phyloP scores from a whole-genome alignment of 306 rosid genomes.

The Lithocarpus polystachyus region DNA sequence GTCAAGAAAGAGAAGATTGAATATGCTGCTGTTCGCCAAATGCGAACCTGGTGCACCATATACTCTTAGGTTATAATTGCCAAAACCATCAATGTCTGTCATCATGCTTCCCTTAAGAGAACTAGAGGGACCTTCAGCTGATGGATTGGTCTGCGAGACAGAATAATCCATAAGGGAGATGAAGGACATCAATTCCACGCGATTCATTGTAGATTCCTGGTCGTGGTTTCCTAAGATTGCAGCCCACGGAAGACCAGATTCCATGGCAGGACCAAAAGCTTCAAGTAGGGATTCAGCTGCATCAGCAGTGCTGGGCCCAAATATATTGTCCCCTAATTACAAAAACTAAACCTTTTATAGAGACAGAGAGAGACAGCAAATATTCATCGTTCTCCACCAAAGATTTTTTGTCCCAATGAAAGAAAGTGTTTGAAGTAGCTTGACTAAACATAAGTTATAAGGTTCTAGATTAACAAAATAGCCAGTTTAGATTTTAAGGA shows the following conservation, averaged over 20 bases:
- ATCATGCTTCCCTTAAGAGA: slow-evolving; percentile 22
- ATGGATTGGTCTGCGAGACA: slow-evolving; percentile 63
- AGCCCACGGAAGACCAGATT: slow-evolving; percentile 89
- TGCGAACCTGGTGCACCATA: slow-evolving; percentile 79
- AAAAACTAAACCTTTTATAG: slow-evolving; percentile 31
- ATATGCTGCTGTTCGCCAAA: slow-evolving; percentile 66
- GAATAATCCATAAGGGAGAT: slow-evolving; percentile 92
- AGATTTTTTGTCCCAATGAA: neutral
- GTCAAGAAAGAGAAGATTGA: slow-evolving; percentile 88
- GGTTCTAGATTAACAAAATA: neutral
- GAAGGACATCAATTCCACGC: slow-evolving; percentile 74
- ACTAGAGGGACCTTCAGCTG: slow-evolving; percentile 24
- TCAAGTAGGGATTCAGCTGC: slow-evolving; percentile 80
- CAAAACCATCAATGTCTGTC: slow-evolving; percentile 70
- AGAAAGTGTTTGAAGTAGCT: neutral
- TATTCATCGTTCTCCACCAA: neutral
- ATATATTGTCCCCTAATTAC: slow-evolving; percentile 74
- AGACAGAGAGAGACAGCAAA: neutral
- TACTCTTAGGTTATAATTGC: slow-evolving; percentile 68
- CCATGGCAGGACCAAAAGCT: slow-evolving; percentile 86
- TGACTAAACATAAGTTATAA: too few species aligned
- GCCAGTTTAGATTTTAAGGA: neutral
- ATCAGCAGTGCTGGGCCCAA: slow-evolving; percentile 72
- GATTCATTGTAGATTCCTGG: slow-evolving; percentile 85
- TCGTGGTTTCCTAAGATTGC: slow-evolving; percentile 94